Conservation (phyloP, 2,329 filamentous ascomycete genomes). For the Colletotrichum lupini region DNA sequence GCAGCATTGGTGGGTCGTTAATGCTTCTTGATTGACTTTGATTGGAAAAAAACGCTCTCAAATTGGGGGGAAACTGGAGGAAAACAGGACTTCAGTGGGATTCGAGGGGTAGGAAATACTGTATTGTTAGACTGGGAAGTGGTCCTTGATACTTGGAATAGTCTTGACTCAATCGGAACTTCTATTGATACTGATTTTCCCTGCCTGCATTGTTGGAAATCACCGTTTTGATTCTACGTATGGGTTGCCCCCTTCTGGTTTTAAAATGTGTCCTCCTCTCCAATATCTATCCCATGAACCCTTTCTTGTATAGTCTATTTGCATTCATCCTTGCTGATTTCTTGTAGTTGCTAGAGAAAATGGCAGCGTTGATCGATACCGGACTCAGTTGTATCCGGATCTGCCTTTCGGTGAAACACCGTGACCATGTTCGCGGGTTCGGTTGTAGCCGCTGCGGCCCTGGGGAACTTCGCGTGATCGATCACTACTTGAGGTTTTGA, state of each 20-base stretch:
- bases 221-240: not conserved
- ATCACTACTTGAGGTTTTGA: not conserved
- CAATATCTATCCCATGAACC: not conserved
- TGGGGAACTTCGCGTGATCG: not conserved
- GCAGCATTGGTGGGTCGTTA: not conserved
- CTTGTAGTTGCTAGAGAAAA: not conserved
- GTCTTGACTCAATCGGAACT: not conserved
- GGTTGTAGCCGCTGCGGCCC: constrained; percentile 30
- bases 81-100: not conserved
- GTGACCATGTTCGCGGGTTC: constrained; percentile 13
- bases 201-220: not conserved
- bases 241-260: not conserved
- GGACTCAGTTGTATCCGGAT: constrained; percentile 23
- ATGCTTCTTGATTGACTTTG: not conserved
- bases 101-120: not conserved
- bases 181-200: not conserved
- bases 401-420: constrained; percentile 13
- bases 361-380: not conserved
- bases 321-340: not conserved
- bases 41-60: not conserved
- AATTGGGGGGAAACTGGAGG: not conserved
- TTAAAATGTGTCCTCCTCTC: not conserved
- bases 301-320: not conserved
- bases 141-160: not conserved
- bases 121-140: not conserved